Conservation (phyloP, 2,329 filamentous ascomycete species). For the Chalaropsis thielavioides region DNA sequence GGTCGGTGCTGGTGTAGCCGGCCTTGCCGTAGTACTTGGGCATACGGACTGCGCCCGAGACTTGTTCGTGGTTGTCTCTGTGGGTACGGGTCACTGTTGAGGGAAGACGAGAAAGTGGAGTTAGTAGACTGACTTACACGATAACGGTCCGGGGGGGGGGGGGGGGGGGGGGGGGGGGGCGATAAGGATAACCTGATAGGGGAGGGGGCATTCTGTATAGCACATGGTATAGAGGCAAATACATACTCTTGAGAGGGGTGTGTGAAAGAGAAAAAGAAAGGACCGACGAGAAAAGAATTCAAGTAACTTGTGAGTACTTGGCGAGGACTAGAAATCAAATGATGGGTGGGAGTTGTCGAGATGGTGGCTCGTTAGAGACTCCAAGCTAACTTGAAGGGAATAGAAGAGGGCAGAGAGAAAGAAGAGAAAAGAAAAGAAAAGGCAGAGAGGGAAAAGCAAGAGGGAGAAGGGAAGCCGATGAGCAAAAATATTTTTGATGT, state of each 20-base stretch:
- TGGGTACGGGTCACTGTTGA: conserved; percentile 84
- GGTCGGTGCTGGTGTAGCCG: conserved; percentile 66
- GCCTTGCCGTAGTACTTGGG: conserved; percentile 89
- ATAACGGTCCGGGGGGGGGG: conserved; percentile 3
- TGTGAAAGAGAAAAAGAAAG: neutral
- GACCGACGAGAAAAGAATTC: neutral
- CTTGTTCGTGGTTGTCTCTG: conserved; percentile 48
- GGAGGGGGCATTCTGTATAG: no score
- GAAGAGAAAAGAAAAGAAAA: neutral
- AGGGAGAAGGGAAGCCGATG: neutral
- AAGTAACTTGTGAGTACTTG: neutral
- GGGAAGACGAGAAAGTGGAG: conserved; percentile 4
- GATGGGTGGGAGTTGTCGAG: no score
- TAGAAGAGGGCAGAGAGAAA: neutral
- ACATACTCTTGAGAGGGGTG: conserved; percentile 8
- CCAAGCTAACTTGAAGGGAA: neutral
- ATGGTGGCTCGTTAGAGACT: neutral
- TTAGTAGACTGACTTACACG: conserved; percentile 20
- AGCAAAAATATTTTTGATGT: neutral
- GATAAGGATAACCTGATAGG: neutral
- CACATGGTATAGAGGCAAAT: neutral
- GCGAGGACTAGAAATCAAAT: no score
- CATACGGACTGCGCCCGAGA: conserved; percentile 80
- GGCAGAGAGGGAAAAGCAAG: neutral
- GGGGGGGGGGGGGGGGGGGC: neutral